A percentile compares a stretch with the other conserved stretches of the same genome.
phyloP scores from a whole-genome alignment of 2,329 filamentous ascomycete species.

The Diaporthe caulivora region DNA sequence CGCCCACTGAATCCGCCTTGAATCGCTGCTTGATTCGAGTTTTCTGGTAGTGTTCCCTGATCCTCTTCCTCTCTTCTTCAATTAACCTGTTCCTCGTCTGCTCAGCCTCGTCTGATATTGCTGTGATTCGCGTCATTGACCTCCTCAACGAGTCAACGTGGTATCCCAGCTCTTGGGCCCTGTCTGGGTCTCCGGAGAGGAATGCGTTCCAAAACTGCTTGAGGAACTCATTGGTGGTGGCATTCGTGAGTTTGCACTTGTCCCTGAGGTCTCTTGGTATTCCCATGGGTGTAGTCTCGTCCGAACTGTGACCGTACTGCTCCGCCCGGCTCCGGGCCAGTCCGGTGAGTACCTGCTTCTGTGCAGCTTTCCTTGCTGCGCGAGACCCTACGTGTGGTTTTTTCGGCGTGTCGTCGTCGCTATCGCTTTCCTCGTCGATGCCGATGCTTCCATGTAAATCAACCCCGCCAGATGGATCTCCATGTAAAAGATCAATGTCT shows the following conservation, averaged over 20 bases:
- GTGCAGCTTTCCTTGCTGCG: slow-evolving; percentile 72
- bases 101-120: slow-evolving; percentile 85
- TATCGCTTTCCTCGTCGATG: slow-evolving; percentile 77
- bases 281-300: slow-evolving; percentile 66
- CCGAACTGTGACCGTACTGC: slow-evolving; percentile 63
- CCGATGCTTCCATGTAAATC: slow-evolving; percentile 75
- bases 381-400: slow-evolving; percentile 76
- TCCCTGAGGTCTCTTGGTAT: slow-evolving; percentile 68
- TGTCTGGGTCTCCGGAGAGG: slow-evolving; percentile 85
- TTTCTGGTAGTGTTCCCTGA: slow-evolving; percentile 76
- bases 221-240: slow-evolving; percentile 95
- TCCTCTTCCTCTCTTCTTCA: slow-evolving; percentile 75
- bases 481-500: slow-evolving; percentile 68
- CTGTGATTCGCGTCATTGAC: slow-evolving; percentile 82
- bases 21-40: slow-evolving; percentile 81
- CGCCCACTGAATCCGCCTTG: slow-evolving; percentile 76
- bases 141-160: slow-evolving; percentile 85
- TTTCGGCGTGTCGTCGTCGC: slow-evolving; percentile 67
- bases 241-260: slow-evolving; percentile 79
- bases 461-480: slow-evolving; percentile 62
- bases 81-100: slow-evolving; percentile 76
- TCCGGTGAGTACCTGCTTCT: slow-evolving; percentile 74
- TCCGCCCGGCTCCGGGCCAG: slow-evolving; percentile 73
- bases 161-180: slow-evolving; percentile 83
- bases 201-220: slow-evolving; percentile 97